These are phyloP conservation scores for Naegleria gruberi DNA, from an alignment of 208 protist genomes.

Conservation along the genomic window DNA sequence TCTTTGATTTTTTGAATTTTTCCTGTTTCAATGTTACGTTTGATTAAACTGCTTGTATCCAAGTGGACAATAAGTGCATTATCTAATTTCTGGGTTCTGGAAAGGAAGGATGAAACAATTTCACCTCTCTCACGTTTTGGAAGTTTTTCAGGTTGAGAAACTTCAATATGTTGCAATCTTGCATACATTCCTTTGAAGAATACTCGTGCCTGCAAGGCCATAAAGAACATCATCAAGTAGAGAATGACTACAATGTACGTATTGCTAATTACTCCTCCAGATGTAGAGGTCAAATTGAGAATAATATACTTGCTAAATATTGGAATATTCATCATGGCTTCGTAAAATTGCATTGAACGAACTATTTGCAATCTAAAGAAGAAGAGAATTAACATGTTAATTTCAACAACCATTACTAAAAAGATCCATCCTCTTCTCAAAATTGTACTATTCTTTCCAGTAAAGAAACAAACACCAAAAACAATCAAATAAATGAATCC, in stretches of 20 bases:
- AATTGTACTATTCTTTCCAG: not conserved
- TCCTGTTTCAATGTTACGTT: not conserved
- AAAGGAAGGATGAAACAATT: not conserved
- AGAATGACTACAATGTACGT: not conserved
- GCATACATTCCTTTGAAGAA: not conserved
- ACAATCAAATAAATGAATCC: not conserved
- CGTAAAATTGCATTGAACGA: not conserved
- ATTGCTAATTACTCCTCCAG: not conserved
- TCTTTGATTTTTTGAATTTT: not conserved
- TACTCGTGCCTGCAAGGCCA: not conserved
- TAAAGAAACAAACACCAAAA: not conserved
- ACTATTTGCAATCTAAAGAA: not conserved
- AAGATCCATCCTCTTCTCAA: not conserved
- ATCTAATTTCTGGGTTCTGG: not conserved
- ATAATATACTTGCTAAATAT: not conserved
- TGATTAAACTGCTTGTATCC: not conserved
- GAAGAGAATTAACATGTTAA: not conserved
- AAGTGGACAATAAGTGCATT: not conserved
- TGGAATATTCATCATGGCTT: not conserved
- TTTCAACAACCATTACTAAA: not conserved
- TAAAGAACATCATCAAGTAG: slow-evolving; percentile 13
- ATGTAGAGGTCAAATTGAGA: not conserved
- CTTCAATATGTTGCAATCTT: not conserved
- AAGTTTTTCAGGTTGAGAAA: not conserved
- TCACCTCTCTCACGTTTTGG: not conserved